phyloP scores from a whole-genome alignment of 352 stramenopile genomes.

The Phytophthora crassamura region DNA sequence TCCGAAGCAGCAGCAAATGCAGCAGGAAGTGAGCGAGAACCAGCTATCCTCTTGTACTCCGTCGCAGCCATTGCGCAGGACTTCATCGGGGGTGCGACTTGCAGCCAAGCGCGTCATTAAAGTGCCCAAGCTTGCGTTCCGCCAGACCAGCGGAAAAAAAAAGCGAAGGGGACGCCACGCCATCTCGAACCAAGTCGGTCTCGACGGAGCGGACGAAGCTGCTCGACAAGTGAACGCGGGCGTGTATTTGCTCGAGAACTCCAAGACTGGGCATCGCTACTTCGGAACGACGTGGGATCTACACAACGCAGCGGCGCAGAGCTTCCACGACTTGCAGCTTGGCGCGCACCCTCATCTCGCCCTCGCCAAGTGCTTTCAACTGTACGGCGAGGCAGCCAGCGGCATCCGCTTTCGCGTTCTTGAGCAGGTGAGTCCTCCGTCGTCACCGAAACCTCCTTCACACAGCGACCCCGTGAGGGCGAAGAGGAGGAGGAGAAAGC shows the following conservation, averaged over 20 bases:
- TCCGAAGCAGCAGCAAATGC: conserved; percentile 26
- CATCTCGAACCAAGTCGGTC: conserved; percentile 40
- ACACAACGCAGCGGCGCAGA: conserved; percentile 57
- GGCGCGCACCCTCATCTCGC: conserved; percentile 53
- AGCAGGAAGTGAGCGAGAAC: conserved; percentile 22
- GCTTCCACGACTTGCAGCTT: conserved; percentile 51
- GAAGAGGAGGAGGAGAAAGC: conserved; percentile 13
- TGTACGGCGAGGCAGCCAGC: conserved; percentile 48
- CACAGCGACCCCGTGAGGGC: conserved; percentile 8
- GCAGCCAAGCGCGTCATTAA: conserved; percentile 34
- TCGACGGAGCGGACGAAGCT: conserved; percentile 14
- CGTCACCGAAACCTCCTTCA: conserved; percentile 2
- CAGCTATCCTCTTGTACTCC: conserved; percentile 2
- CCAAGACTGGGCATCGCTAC: conserved; percentile 64
- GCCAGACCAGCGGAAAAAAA: neutral
- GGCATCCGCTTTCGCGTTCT: conserved; percentile 65
- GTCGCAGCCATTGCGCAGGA: conserved; percentile 8
- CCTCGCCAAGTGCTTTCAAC: conserved; percentile 48
- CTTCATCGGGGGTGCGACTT: conserved; percentile 5
- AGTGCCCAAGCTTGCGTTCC: conserved; percentile 38
- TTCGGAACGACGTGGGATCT: conserved; percentile 82
- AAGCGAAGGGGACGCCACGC: conserved; percentile 20
- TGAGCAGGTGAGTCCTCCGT: conserved; percentile 47
- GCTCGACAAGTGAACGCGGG: conserved; percentile 61
- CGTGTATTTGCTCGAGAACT: conserved; percentile 71